Evolutionary conservation across 148 eudicot genomes (phyloP), one percentile per base, ranked within the genome.

Genomic region (Polygonum aviculare): DNA sequence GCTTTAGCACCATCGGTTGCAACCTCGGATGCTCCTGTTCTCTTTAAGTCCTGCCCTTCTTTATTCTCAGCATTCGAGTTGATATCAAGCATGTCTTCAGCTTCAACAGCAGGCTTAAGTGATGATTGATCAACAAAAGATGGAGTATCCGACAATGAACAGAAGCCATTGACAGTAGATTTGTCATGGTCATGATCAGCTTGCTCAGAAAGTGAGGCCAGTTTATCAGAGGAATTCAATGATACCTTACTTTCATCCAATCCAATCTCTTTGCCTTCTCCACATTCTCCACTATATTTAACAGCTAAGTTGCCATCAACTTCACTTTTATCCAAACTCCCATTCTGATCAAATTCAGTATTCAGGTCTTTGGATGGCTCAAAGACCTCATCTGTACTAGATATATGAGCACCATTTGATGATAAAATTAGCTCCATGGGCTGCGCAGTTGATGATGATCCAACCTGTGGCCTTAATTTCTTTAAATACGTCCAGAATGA

Each of bases 71-170:
- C 21, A 38, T 35, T 67, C 10, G 35, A 35, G 18, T 67, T 67
- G 15, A 67, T 16, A 67, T 67, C 72, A 67, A 67, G 19, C 44
- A 15, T 36, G 45, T 91, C 93, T 83, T 78, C 82, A 55, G 71
- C 69, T 39, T 72, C 82, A 52, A 77, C 35, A 47, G 80, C 19
- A 67, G 22, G 72, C 72, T 67, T 21, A 22, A 38, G 45, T 14
- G 72, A 35, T 67, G 72, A 5, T 38, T 67, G 72, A 67, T 67
- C 72, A 38, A 67, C 44, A 36, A 38, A 67, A 36, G 10, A 35
- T 36, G 72, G 41, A 11, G 36, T 67, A 8, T 67, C 72, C 6
- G 41, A 35, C 38, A 67, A 9, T 36, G 72, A 38, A 67, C 16
- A 67, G 44, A 67, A 67, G 75, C 38, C 54, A 72, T 45, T 72